Conservation (phyloP, 75 land plant species). For the Ceratopteris richardii region DNA sequence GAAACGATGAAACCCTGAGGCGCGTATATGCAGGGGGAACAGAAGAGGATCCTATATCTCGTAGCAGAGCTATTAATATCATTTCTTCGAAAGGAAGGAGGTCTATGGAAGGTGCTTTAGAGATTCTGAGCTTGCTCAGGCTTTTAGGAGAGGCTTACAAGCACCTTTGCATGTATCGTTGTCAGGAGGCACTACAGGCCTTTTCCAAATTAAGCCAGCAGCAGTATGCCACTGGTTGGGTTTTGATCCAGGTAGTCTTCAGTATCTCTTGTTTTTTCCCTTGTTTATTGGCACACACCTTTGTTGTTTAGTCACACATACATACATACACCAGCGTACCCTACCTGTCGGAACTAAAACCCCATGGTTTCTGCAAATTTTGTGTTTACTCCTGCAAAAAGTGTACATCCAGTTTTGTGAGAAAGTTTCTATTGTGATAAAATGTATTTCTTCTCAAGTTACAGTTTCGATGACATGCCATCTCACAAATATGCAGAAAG, state of each 20-base stretch:
- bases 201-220: slow-evolving; percentile 65
- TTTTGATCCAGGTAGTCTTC: slow-evolving; percentile 69
- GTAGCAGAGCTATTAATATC: slow-evolving; percentile 15
- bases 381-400: too few species aligned
- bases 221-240: slow-evolving; percentile 95
- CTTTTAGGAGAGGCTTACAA: slow-evolving; percentile 80
- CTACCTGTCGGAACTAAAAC: too few species aligned
- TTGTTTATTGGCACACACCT: too few species aligned
- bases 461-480: too few species aligned
- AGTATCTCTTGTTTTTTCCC: too few species aligned
- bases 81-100: slow-evolving; percentile 24
- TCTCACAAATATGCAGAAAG: too few species aligned
- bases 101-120: slow-evolving; percentile 40
- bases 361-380: too few species aligned
- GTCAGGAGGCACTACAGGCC: slow-evolving; percentile 85
- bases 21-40: slow-evolving; percentile 6
- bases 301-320: too few species aligned
- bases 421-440: too few species aligned
- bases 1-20: background rate
- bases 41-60: slow-evolving; percentile 41
- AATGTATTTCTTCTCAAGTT: too few species aligned
- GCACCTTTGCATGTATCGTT: slow-evolving; percentile 68
- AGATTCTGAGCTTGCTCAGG: slow-evolving; percentile 59
- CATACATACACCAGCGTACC: too few species aligned
- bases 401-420: too few species aligned